Percentiles rank a stretch among this genome's conserved stretches.
Evolutionary conservation across 257 asterid species (phyloP).

Genomic region (Ajuga chamaepitys): DNA sequence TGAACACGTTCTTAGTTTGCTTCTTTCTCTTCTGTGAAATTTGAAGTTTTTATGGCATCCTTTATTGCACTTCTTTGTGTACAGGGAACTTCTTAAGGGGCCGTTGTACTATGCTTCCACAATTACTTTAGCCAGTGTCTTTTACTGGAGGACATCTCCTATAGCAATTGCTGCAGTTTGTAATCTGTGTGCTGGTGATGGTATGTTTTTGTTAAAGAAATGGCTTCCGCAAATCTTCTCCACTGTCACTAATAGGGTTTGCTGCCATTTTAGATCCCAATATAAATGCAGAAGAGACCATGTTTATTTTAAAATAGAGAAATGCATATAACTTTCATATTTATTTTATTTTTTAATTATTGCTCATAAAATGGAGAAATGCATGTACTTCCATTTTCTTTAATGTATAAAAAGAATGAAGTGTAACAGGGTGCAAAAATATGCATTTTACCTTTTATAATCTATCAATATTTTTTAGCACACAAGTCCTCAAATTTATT

Average conservation of each 20-base stretch:
- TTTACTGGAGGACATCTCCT: constrained; percentile 93
- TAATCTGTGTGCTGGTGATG: constrained; percentile 96
- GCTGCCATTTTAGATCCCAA: not conserved
- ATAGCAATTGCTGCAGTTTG: constrained; percentile 78
- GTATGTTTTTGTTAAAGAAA: constrained; percentile 27
- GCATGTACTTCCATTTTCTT: too few species aligned
- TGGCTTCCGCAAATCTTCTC: not conserved
- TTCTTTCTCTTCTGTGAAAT: not conserved
- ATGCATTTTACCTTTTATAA: not conserved
- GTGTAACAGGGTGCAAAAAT: too few species aligned
- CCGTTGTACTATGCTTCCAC: constrained; percentile 82
- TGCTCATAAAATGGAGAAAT: too few species aligned
- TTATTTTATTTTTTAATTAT: too few species aligned
- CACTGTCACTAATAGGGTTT: not conserved
- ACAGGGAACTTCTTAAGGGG: constrained; percentile 94
- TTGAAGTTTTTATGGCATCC: constrained; percentile 14
- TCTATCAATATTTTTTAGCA: not conserved
- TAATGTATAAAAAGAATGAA: too few species aligned
- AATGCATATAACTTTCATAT: too few species aligned
- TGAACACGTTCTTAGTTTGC: not conserved
- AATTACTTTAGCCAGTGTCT: constrained; percentile 61
- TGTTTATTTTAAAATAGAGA: not conserved
- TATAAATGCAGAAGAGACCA: not conserved
- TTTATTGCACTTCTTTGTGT: constrained; percentile 3
- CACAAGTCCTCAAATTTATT: not conserved